Percentiles rank a stretch among this genome's conserved stretches.
These are phyloP conservation scores for Saccharomycopsis selenospora DNA, from an alignment of 805 yeast species.

Conservation along the genomic window DNA sequence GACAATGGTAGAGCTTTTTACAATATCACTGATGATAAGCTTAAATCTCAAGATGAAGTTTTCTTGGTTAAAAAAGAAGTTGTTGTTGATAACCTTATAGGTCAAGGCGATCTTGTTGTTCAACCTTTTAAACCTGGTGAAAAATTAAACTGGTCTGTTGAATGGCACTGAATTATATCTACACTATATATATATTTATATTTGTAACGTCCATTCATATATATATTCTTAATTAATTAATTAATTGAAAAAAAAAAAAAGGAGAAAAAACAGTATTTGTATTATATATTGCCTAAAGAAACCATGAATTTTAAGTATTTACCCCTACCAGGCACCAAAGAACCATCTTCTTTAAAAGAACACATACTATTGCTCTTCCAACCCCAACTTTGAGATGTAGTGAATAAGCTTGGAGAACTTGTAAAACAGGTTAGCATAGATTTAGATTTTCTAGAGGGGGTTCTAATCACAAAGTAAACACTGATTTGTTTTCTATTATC, in stretches of 20 bases:
- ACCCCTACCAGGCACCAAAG: constrained; percentile 36
- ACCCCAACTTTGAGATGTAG: constrained; percentile 53
- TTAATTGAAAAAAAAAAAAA: no score
- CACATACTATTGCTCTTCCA: constrained; percentile 54
- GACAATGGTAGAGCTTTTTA: constrained; percentile 71
- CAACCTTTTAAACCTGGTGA: constrained; percentile 89
- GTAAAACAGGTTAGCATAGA: constrained; percentile 44
- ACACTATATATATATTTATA: no score
- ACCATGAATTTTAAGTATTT: constrained; percentile 43
- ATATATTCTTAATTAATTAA: no score
- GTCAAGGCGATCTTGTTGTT: constrained; percentile 42
- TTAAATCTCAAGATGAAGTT: constrained; percentile 41
- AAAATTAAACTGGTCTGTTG: constrained; percentile 59
- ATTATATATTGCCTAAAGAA: constrained; percentile 38
- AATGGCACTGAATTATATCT: no score
- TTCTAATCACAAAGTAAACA: constrained; percentile 47
- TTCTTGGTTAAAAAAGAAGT: constrained; percentile 48
- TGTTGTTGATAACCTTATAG: constrained; percentile 53
- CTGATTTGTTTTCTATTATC: constrained; percentile 40
- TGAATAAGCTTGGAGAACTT: constrained; percentile 49
- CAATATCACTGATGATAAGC: constrained; percentile 38
- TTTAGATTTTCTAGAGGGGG: constrained; percentile 42
- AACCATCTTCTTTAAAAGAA: constrained; percentile 42
- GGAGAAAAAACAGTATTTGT: no score
- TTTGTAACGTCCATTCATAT: no score